Conservation (phyloP, 352 stramenopile species). For the Phytophthora hibernalis region DNA sequence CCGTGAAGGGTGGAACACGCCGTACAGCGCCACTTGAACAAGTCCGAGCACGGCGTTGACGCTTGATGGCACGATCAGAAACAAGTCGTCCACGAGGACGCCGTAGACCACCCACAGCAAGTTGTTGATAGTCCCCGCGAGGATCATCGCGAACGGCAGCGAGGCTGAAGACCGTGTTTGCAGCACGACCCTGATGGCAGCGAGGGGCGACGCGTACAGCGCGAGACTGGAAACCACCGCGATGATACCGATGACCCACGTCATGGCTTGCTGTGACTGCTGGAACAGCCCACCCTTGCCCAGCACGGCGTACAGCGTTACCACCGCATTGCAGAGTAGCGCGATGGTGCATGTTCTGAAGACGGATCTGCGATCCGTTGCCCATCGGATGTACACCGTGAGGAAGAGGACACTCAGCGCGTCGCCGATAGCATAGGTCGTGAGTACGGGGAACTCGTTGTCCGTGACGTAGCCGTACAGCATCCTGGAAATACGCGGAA, state of each 20-base stretch:
- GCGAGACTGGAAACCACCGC: conserved; percentile 63
- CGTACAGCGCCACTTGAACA: conserved; percentile 66
- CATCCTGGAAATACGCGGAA: conserved; percentile 45
- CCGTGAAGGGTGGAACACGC: conserved; percentile 57
- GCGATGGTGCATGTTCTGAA: conserved; percentile 42
- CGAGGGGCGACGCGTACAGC: conserved; percentile 74
- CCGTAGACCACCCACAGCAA: conserved; percentile 78
- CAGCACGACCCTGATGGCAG: conserved; percentile 60
- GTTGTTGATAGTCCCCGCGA: conserved; percentile 75
- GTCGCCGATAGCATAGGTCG: conserved; percentile 61
- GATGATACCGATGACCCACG: conserved; percentile 47
- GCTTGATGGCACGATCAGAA: conserved; percentile 61
- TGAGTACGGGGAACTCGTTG: conserved; percentile 56
- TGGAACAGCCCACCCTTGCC: conserved; percentile 35
- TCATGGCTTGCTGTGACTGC: conserved; percentile 39
- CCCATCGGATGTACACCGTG: conserved; percentile 53
- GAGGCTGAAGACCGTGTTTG: conserved; percentile 60
- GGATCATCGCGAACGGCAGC: conserved; percentile 69
- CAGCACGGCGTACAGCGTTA: conserved; percentile 62
- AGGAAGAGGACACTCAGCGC: conserved; percentile 58
- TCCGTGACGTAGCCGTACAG: conserved; percentile 63
- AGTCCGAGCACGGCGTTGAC: conserved; percentile 59
- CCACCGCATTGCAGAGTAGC: conserved; percentile 48
- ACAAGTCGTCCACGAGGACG: conserved; percentile 52
- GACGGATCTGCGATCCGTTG: conserved; percentile 42